Conservation (phyloP, 805 yeast species). For the Ogataea pilisensis region DNA sequence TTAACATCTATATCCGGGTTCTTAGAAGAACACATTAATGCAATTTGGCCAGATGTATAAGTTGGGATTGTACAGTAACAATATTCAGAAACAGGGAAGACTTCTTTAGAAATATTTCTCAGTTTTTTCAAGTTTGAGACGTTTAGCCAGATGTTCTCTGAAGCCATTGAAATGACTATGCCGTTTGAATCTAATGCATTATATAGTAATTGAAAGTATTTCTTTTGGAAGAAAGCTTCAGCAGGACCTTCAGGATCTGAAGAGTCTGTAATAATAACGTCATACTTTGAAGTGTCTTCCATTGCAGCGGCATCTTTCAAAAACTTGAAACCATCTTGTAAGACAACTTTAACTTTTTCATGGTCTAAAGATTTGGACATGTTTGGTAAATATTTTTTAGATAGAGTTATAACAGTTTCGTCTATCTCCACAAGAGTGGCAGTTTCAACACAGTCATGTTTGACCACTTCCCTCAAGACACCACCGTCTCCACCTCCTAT, state of each 20-base stretch:
- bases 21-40: slow-evolving; percentile 95
- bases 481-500: slow-evolving; percentile 99
- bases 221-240: slow-evolving; percentile 85
- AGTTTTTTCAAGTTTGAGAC: slow-evolving; percentile 76
- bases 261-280: slow-evolving; percentile 94
- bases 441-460: slow-evolving; percentile 81
- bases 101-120: slow-evolving; percentile 74
- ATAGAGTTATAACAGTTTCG: slow-evolving; percentile 82
- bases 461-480: slow-evolving; percentile 89
- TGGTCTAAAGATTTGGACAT: slow-evolving; percentile 81
- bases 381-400: slow-evolving; percentile 83
- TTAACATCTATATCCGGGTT: slow-evolving; percentile 59
- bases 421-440: slow-evolving; percentile 94
- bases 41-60: slow-evolving; percentile 95
- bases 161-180: slow-evolving; percentile 81
- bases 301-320: slow-evolving; percentile 46
- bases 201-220: slow-evolving; percentile 78
- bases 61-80: slow-evolving; percentile 94
- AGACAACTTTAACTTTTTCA: slow-evolving; percentile 85
- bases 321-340: slow-evolving; percentile 98
- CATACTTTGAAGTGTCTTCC: slow-evolving; percentile 73
- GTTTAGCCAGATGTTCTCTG: slow-evolving; percentile 93
- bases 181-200: slow-evolving; percentile 93
- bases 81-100: slow-evolving; percentile 89
- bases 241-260: slow-evolving; percentile 99